Evolutionary conservation across 2,329 filamentous ascomycete species (phyloP).

Genomic region (Penicillium olsonii): DNA sequence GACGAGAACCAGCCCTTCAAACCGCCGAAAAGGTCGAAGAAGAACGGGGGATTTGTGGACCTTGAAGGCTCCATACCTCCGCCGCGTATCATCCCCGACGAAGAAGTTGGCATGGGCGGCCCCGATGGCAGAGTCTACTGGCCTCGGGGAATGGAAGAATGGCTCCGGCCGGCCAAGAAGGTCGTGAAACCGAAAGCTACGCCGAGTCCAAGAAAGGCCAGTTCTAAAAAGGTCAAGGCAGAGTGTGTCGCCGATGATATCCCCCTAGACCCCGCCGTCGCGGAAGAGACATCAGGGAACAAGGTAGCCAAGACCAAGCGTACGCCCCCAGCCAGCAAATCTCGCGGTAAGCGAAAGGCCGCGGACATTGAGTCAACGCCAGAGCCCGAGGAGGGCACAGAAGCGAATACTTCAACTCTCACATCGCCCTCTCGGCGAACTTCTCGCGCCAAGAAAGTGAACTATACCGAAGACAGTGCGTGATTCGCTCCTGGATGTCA

Average conservation of each 20-base stretch:
- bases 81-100: constrained; percentile 56
- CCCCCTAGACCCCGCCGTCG: constrained; percentile 7
- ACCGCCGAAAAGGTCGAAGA: constrained; percentile 49
- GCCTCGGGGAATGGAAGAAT: constrained; percentile 87
- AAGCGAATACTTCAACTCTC: neutral
- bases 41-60: constrained; percentile 41
- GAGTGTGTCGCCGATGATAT: constrained; percentile 13
- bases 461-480: constrained; percentile 37
- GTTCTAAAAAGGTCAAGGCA: constrained; percentile 23
- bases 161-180: constrained; percentile 78
- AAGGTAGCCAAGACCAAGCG: constrained; percentile 15
- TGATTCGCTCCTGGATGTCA: constrained; percentile 8
- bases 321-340: constrained; percentile 20
- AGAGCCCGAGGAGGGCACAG: constrained; percentile 26
- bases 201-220: constrained; percentile 21
- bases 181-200: constrained; percentile 33
- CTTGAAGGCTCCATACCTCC: constrained; percentile 48
- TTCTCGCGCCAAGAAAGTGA: constrained; percentile 35
- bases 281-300: constrained; percentile 18
- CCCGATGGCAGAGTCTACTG: constrained; percentile 81
- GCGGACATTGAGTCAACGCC: constrained; percentile 27
- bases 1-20: constrained; percentile 71
- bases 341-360: constrained; percentile 35
- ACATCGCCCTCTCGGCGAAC: constrained; percentile 29
- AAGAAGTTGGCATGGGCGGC: constrained; percentile 85